Evolutionary conservation across 1,139 yeast species (phyloP), one percentile per base, ranked within the genome.

Genomic region (Hemisphaericaspora subhashii): DNA sequence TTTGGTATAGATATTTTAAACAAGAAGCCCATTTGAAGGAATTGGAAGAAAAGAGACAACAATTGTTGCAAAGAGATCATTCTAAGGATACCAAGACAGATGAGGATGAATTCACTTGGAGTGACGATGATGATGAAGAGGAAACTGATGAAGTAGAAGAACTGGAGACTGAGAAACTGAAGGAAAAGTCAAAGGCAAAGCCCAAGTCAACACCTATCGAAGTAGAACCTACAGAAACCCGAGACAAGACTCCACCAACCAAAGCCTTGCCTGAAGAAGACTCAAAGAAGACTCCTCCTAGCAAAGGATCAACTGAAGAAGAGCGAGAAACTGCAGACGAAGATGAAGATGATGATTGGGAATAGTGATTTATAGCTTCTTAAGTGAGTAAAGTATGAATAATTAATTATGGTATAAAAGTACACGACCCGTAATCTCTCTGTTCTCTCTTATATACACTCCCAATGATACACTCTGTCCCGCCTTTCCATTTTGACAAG

Each of bases 1-100:
- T 90, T 58, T 90, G 98, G 98, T 65, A 68, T 33, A 72, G 83
- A 34, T 90, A 87, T 62, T 86, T 79, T 58, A 68, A 64, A 43
- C 71, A 77, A 56, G 78, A 78, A 40, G 61, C 64, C 13, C 72
- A 72, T 46, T 77, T 88, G 34, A 68, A 78, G 33, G 74, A 73
- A 21, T 81, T 79, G 48, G 96, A 88, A 49, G 68, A 71, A 47
- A 77, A 79, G 54, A 76, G 96, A 50, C 83, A 79, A 58, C 73
- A 73, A 41, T 64, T 88, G 35, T 65, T 86, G 37, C 71, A 70
- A 8, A 21, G 4, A 8, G 64, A 66, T 33, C 57, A 56, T 5
- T 60, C 56, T 20, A 70, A 53, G 3, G 58, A 53, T 12, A 68
- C 61, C 13, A 74, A 60, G 4, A 72, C 65, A 4, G 72, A 72